Conservation (phyloP, 164 flowering plant genomes). For the Paratinospora sagittata region DNA sequence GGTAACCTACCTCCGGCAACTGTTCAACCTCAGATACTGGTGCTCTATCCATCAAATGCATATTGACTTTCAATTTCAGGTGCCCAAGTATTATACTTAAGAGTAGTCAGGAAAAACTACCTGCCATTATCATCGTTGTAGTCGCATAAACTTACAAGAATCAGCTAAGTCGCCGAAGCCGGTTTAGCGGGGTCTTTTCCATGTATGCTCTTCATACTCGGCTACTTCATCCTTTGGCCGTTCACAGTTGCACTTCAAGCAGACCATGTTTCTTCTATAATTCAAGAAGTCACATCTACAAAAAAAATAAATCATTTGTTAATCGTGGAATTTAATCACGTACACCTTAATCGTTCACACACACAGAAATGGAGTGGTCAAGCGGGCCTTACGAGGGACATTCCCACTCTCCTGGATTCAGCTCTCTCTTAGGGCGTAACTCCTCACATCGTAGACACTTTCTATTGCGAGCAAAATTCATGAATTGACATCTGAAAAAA, state of each 20-base stretch:
- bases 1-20: too few species aligned
- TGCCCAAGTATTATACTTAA: too few species aligned
- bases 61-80: too few species aligned
- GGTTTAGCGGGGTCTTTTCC: conserved; percentile 30
- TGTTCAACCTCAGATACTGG: too few species aligned
- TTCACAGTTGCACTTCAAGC: conserved; percentile 56
- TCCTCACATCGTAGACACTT: conserved; percentile 60
- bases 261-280: conserved; percentile 45
- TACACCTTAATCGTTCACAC: background rate
- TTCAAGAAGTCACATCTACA: conserved; percentile 77
- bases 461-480: conserved; percentile 79
- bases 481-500: conserved; percentile 54
- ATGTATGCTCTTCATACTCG: conserved; percentile 37
- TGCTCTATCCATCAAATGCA: too few species aligned
- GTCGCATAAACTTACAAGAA: background rate
- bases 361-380: conserved; percentile 7
- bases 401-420: conserved; percentile 85
- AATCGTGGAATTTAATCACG: background rate
- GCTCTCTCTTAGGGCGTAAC: conserved; percentile 51
- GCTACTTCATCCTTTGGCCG: conserved; percentile 34
- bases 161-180: background rate
- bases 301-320: conserved; percentile 3
- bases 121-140: background rate
- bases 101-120: background rate
- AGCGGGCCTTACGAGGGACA: conserved; percentile 65